These are phyloP conservation scores for Lineolata rhizophorae DNA, from an alignment of 495 filamentous ascomycete genomes.

Conservation along the genomic window DNA sequence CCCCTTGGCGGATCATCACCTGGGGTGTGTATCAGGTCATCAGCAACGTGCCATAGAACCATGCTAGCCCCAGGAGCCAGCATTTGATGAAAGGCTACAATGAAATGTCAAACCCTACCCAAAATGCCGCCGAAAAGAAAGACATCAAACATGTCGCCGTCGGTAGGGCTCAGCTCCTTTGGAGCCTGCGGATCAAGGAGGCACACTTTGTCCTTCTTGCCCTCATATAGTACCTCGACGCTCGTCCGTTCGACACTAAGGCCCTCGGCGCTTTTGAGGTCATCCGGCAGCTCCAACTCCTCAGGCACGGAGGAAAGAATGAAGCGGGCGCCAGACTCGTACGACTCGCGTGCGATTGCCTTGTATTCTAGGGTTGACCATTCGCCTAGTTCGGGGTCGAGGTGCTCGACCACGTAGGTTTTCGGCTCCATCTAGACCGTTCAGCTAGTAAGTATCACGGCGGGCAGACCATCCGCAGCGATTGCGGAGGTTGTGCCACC, in stretches of 20 bases:
- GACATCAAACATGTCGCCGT: constrained; percentile 63
- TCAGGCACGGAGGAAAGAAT: constrained; percentile 64
- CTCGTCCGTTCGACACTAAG: constrained; percentile 45
- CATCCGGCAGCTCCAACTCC: constrained; percentile 40
- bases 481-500: too few relatives aligned
- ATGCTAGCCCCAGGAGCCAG: too few relatives aligned
- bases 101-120: too few relatives aligned
- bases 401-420: constrained; percentile 77
- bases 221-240: constrained; percentile 57
- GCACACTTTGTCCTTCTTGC: constrained; percentile 49
- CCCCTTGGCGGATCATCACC: constrained; percentile 91
- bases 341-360: constrained; percentile 62
- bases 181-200: constrained; percentile 69
- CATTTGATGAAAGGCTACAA: too few relatives aligned
- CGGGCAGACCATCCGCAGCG: too few relatives aligned
- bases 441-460: too few relatives aligned
- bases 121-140: constrained; percentile 95
- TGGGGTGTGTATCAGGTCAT: constrained; percentile 17
- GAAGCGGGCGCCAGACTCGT: constrained; percentile 43
- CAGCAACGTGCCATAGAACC: too few relatives aligned
- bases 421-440: too few relatives aligned
- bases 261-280: constrained; percentile 31
- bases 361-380: constrained; percentile 89
- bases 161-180: constrained; percentile 59
- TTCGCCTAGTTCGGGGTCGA: constrained; percentile 77